These are phyloP conservation scores for Pneumocystis wakefieldiae DNA, from an alignment of 1,139 yeast species.

Conservation along the genomic window DNA sequence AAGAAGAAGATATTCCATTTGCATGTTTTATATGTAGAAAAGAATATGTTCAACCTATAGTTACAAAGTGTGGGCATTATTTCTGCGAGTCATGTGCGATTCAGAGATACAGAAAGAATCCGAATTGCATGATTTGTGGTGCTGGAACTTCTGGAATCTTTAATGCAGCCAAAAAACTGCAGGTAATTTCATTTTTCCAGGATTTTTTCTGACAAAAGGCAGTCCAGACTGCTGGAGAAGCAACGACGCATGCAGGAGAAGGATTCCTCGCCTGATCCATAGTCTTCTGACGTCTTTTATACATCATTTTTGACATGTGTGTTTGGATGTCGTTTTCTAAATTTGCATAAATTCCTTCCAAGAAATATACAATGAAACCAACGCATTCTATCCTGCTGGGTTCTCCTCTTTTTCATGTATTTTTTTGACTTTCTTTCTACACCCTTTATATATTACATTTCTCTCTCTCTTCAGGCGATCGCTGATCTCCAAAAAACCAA, in stretches of 20 bases:
- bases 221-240: neutral
- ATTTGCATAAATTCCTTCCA: too few species aligned
- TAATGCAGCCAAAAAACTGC: slow-evolving; percentile 24
- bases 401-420: neutral
- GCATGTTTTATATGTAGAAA: slow-evolving; percentile 50
- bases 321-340: too few species aligned
- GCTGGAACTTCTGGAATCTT: slow-evolving; percentile 43
- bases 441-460: neutral
- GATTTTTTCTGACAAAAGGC: neutral
- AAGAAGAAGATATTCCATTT: slow-evolving; percentile 35
- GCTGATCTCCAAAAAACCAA: neutral
- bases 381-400: too few species aligned
- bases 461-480: neutral
- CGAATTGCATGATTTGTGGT: slow-evolving; percentile 44
- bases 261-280: too few species aligned
- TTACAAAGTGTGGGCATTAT: slow-evolving; percentile 50
- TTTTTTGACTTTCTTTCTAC: neutral
- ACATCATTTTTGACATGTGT: too few species aligned
- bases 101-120: slow-evolving; percentile 32
- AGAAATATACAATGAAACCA: too few species aligned
- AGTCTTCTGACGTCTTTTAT: too few species aligned
- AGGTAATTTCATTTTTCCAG: slow-evolving; percentile 5
- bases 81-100: slow-evolving; percentile 55
- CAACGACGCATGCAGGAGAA: too few species aligned
- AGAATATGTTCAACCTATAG: slow-evolving; percentile 44